Conservation (phyloP, 2,329 filamentous ascomycete species). For the Thielaviopsis punctulata region DNA sequence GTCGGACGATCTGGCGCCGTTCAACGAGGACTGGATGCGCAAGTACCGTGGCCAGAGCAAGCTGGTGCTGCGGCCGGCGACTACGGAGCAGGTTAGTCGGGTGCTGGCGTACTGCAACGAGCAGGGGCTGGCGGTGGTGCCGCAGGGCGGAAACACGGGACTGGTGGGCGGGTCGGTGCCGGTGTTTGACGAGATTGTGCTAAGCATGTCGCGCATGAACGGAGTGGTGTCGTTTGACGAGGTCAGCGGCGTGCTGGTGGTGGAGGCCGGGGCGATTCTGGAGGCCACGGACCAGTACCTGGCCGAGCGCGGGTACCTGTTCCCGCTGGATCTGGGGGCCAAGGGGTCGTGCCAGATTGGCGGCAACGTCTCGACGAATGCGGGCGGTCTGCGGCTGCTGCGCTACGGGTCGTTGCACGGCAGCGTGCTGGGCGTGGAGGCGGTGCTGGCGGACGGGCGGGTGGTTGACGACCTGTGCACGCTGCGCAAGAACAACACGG, state of each 20-base stretch:
- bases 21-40: slow-evolving; percentile 97
- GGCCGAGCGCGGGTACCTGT: slow-evolving; percentile 69
- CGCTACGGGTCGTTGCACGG: slow-evolving; percentile 92
- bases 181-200: slow-evolving; percentile 94
- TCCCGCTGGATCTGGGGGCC: slow-evolving; percentile 90
- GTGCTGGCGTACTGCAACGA: slow-evolving; percentile 92
- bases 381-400: slow-evolving; percentile 74
- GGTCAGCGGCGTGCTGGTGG: slow-evolving; percentile 76
- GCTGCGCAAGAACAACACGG: slow-evolving; percentile 95
- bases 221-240: slow-evolving; percentile 81
- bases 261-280: slow-evolving; percentile 78
- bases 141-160: slow-evolving; percentile 92
- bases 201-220: slow-evolving; percentile 85
- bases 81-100: slow-evolving; percentile 75
- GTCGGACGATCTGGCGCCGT: slow-evolving; percentile 68
- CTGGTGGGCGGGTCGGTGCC: slow-evolving; percentile 90
- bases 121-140: slow-evolving; percentile 78
- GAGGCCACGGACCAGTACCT: slow-evolving; percentile 79
- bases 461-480: slow-evolving; percentile 76
- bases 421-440: slow-evolving; percentile 80
- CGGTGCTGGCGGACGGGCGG: slow-evolving; percentile 82
- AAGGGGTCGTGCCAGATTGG: slow-evolving; percentile 96
- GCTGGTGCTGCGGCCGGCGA: slow-evolving; percentile 71
- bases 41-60: slow-evolving; percentile 88
- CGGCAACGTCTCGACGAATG: slow-evolving; percentile 90